Conservation (phyloP, 768 basidiomycete species). For the Rhizopogon rudus region DNA sequence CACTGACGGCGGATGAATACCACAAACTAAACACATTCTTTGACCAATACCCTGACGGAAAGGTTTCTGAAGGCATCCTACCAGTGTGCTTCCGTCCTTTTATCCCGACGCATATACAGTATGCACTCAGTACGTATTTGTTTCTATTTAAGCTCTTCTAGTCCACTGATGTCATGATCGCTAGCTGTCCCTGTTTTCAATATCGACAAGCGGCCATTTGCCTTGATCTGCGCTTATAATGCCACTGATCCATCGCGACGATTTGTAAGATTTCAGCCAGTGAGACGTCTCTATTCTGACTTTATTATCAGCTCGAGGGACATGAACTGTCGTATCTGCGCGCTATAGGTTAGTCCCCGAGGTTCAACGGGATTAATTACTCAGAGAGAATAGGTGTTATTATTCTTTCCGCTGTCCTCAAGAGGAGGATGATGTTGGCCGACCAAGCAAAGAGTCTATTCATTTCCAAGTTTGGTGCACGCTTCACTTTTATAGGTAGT, state of each 20-base stretch:
- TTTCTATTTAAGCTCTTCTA: neutral
- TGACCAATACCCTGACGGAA: slow-evolving; percentile 74
- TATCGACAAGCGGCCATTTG: slow-evolving; percentile 89
- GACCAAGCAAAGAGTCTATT: slow-evolving; percentile 93
- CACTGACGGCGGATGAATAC: slow-evolving; percentile 68
- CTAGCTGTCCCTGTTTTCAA: slow-evolving; percentile 86
- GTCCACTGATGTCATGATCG: slow-evolving; percentile 5
- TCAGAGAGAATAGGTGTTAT: slow-evolving; percentile 59
- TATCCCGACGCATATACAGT: slow-evolving; percentile 77
- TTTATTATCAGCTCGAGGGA: slow-evolving; percentile 62
- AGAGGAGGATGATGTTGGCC: slow-evolving; percentile 88
- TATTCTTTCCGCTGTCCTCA: slow-evolving; percentile 88
- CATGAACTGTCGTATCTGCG: slow-evolving; percentile 89
- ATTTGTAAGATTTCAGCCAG: slow-evolving; percentile 47
- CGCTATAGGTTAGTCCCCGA: slow-evolving; percentile 60
- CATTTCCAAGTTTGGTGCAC: slow-evolving; percentile 71
- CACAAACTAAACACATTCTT: slow-evolving; percentile 74
- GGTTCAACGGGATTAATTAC: neutral
- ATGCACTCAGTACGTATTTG: slow-evolving; percentile 69
- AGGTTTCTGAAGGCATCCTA: slow-evolving; percentile 82
- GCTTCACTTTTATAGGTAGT: neutral
- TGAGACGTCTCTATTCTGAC: slow-evolving; percentile 6
- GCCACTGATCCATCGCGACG: slow-evolving; percentile 74
- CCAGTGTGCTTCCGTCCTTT: slow-evolving; percentile 81
- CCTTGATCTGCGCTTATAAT: slow-evolving; percentile 88